Percentiles rank a stretch among this genome's conserved stretches.
These are phyloP conservation scores for Amaranthus tricolor DNA, from an alignment of 179 eudicot genomes.

Conservation along the genomic window DNA sequence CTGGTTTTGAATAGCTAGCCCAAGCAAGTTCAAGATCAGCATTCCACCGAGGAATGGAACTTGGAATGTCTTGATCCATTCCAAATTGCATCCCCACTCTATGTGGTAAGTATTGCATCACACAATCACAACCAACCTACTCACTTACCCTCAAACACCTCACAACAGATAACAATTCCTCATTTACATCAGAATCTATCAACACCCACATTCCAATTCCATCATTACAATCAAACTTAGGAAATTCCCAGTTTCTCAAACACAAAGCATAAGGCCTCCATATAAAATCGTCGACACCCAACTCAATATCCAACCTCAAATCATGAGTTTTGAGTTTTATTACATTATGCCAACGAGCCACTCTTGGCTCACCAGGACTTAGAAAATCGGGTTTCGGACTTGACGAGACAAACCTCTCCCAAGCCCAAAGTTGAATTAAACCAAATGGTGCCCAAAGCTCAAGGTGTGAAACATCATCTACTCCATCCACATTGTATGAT, in stretches of 20 bases:
- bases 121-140: slow-evolving; percentile 34
- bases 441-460: slow-evolving; percentile 26
- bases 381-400: slow-evolving; percentile 22
- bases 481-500: neutral
- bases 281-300: slow-evolving; percentile 24
- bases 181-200: slow-evolving; percentile 13
- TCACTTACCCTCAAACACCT: slow-evolving; percentile 32
- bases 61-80: slow-evolving; percentile 45
- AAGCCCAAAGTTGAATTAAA: slow-evolving; percentile 44
- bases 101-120: slow-evolving; percentile 41
- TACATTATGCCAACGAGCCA: slow-evolving; percentile 35
- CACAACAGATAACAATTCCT: slow-evolving; percentile 26
- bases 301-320: slow-evolving; percentile 19
- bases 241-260: slow-evolving; percentile 16
- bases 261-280: slow-evolving; percentile 39
- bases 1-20: slow-evolving; percentile 21
- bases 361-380: slow-evolving; percentile 25
- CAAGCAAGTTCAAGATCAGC: slow-evolving; percentile 17
- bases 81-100: slow-evolving; percentile 54
- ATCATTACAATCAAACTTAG: slow-evolving; percentile 21
- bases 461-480: neutral
- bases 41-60: slow-evolving; percentile 13
- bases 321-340: neutral
- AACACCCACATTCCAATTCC: slow-evolving; percentile 25
- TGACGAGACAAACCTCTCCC: slow-evolving; percentile 38